Conservation (phyloP, 768 basidiomycete species). For the Butyriboletus loyo region DNA sequence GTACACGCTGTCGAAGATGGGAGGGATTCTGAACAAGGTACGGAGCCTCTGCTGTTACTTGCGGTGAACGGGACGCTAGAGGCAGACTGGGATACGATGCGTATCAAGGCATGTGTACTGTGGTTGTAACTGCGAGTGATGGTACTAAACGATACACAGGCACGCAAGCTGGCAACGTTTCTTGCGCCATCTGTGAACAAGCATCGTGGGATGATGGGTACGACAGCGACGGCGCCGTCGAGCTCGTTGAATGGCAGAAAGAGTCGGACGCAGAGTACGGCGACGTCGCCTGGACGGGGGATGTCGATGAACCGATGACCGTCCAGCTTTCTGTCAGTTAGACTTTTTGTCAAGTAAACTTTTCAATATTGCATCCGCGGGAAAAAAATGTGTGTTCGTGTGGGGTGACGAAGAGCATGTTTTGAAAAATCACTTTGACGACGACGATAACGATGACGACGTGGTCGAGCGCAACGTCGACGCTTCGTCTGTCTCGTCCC, state of each 20-base stretch:
- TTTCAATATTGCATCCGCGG: slow-evolving; percentile 16
- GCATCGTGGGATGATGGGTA: slow-evolving; percentile 30
- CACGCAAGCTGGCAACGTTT: slow-evolving; percentile 30
- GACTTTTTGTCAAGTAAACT: not conserved
- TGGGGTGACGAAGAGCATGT: not conserved
- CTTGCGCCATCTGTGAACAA: slow-evolving; percentile 38
- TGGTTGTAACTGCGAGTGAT: not conserved
- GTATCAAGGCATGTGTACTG: slow-evolving; percentile 50
- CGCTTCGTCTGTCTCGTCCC: slow-evolving; percentile 14
- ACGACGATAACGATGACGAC: slow-evolving; percentile 21
- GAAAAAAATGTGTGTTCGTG: slow-evolving; percentile 15
- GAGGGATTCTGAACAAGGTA: slow-evolving; percentile 4
- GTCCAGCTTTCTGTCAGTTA: no score
- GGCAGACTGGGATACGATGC: slow-evolving; percentile 66
- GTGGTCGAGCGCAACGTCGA: slow-evolving; percentile 15
- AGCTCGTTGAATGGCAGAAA: slow-evolving; percentile 17
- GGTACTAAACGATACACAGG: slow-evolving; percentile 19
- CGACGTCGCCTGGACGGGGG: slow-evolving; percentile 29
- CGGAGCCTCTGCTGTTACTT: slow-evolving; percentile 62
- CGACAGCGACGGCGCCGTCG: not conserved
- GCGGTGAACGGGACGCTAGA: slow-evolving; percentile 60
- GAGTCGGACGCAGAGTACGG: slow-evolving; percentile 25
- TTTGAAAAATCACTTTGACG: not conserved
- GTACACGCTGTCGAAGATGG: slow-evolving; percentile 60
- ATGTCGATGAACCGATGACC: slow-evolving; percentile 4